These are phyloP conservation scores for Talaromyces borbonicus DNA, from an alignment of 495 filamentous ascomycete genomes.

Conservation along the genomic window DNA sequence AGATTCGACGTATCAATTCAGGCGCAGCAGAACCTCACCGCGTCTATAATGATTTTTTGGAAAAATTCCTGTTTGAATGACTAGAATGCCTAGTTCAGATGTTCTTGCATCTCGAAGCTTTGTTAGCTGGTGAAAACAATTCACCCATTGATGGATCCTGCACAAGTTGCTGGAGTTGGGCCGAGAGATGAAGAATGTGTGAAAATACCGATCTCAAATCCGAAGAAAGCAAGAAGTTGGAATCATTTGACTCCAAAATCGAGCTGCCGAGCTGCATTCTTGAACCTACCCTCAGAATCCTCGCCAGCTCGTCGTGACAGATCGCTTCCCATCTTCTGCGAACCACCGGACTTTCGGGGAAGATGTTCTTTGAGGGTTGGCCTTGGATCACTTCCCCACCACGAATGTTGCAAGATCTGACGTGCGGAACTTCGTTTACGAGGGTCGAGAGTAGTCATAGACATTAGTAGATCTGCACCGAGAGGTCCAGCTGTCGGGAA, in stretches of 20 bases:
- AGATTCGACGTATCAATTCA: too few relatives aligned
- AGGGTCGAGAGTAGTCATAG: constrained; percentile 79
- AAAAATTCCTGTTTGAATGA: too few relatives aligned
- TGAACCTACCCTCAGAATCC: constrained; percentile 50
- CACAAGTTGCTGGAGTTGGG: too few relatives aligned
- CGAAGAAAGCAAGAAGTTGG: too few relatives aligned
- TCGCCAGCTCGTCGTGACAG: constrained; percentile 72
- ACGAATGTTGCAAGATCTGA: constrained; percentile 69
- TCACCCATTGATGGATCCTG: too few relatives aligned
- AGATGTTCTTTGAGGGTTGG: constrained; percentile 79
- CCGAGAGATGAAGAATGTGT: too few relatives aligned
- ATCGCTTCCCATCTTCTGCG: constrained; percentile 73
- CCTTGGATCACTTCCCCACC: constrained; percentile 76
- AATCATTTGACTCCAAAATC: constrained; percentile 61
- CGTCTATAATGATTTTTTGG: too few relatives aligned
- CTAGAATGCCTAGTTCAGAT: too few relatives aligned
- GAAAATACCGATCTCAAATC: too few relatives aligned
- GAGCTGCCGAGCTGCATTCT: constrained; percentile 76
- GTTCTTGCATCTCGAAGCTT: too few relatives aligned
- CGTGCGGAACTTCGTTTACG: constrained; percentile 65
- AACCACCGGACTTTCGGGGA: constrained; percentile 57
- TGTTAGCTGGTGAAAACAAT: too few relatives aligned
- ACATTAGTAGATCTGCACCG: constrained; percentile 79
- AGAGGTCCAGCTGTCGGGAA: constrained; percentile 71
- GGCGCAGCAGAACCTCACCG: too few relatives aligned